Percentiles rank a stretch among this genome's conserved stretches.
These are phyloP conservation scores for Macrotyloma uniflorum DNA, from an alignment of 306 rosid genomes.

Conservation along the genomic window DNA sequence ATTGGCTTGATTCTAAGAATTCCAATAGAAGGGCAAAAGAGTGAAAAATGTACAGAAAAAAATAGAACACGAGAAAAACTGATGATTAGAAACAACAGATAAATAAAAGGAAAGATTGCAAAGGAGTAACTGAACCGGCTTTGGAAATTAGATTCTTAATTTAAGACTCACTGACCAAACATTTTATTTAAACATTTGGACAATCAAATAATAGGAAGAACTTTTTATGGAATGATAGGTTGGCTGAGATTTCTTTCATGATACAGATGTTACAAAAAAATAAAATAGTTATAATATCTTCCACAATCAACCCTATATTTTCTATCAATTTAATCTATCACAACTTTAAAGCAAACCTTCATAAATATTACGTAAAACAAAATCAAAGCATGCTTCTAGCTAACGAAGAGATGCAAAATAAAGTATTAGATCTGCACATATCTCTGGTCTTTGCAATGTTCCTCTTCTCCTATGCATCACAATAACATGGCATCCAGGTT, in stretches of 20 bases:
- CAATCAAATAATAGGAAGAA: conserved; percentile 3
- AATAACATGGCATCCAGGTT: no score
- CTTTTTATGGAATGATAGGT: conserved; percentile 4
- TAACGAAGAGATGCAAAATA: background rate
- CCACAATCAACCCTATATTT: background rate
- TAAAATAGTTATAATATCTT: background rate
- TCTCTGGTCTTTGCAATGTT: no score
- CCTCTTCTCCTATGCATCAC: no score
- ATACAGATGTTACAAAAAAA: background rate
- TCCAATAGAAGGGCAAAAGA: background rate
- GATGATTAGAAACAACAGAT: background rate
- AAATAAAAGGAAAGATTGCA: background rate
- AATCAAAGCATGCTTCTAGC: background rate
- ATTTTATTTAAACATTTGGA: background rate
- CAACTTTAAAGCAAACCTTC: conserved; percentile 4
- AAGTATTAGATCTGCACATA: no score
- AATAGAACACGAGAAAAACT: background rate
- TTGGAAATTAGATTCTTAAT: conserved; percentile 1
- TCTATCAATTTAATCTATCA: background rate
- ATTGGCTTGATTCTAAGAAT: conserved; percentile 1
- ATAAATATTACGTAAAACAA: background rate
- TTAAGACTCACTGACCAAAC: background rate
- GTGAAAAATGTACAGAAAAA: background rate
- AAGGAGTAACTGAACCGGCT: background rate
- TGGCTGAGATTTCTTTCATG: background rate